These are phyloP conservation scores for Galium porrigens DNA, from an alignment of 305 asterid genomes.

Conservation along the genomic window DNA sequence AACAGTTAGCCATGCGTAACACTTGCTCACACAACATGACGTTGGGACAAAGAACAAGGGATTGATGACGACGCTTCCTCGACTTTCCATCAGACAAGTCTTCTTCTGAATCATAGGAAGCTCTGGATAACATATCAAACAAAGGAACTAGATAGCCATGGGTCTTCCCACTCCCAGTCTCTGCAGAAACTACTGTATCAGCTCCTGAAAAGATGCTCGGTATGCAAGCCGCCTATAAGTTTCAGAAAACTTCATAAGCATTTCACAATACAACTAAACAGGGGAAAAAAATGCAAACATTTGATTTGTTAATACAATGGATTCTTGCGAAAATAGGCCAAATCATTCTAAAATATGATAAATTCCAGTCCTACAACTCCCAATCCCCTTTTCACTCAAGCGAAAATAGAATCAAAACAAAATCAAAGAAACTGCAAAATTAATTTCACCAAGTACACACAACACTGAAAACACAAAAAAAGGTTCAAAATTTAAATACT, in stretches of 20 bases:
- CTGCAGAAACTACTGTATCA: conserved; percentile 85
- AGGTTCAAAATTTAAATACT: not conserved
- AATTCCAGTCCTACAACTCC: not conserved
- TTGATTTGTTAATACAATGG: not conserved
- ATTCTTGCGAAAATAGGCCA: not conserved
- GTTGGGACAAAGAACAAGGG: conserved; percentile 85
- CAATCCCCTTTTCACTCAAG: not conserved
- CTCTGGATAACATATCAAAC: conserved; percentile 43
- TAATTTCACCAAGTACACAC: not conserved
- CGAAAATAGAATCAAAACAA: not conserved
- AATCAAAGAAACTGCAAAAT: not conserved
- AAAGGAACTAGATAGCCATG: conserved; percentile 85
- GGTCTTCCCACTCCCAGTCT: conserved; percentile 92
- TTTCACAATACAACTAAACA: conserved; percentile 6
- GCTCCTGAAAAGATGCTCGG: conserved; percentile 64
- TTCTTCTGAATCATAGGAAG: conserved; percentile 23
- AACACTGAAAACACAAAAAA: not conserved
- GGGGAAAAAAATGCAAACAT: not conserved
- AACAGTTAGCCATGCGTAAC: conserved; percentile 72
- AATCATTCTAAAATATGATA: too few species aligned
- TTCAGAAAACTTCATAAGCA: conserved; percentile 19
- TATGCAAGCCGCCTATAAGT: conserved; percentile 63
- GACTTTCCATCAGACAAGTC: conserved; percentile 20
- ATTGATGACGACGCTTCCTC: conserved; percentile 26
- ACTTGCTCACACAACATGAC: conserved; percentile 96